A percentile compares a stretch with the other conserved stretches of the same genome.
These are phyloP conservation scores for Centaurea solstitialis DNA, from an alignment of 129 eudicot species.

Conservation along the genomic window DNA sequence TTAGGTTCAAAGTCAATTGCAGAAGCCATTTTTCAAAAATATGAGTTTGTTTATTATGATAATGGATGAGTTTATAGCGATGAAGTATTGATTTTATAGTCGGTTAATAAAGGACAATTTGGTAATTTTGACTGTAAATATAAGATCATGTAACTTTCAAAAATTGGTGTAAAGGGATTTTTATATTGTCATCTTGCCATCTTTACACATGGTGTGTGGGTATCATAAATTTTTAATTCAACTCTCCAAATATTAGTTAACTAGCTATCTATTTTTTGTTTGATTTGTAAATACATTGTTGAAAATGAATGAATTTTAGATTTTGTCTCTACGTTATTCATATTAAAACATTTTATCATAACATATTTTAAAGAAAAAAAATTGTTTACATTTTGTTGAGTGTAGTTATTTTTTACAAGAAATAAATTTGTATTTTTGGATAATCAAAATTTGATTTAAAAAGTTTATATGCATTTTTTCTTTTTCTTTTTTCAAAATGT, in stretches of 20 bases:
- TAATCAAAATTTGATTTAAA: not conserved
- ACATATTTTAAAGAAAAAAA: not conserved
- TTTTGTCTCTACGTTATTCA: too few relatives aligned
- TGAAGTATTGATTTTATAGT: not conserved
- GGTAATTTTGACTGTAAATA: not conserved
- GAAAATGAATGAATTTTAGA: too few relatives aligned
- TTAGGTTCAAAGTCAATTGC: not conserved
- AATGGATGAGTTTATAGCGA: not conserved
- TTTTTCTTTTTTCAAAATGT: not conserved
- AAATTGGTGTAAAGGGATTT: not conserved
- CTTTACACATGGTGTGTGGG: constrained; percentile 3
- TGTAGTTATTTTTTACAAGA: too few relatives aligned
- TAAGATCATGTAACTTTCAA: not conserved
- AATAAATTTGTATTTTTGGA: too few relatives aligned
- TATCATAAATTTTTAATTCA: not conserved
- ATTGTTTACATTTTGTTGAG: not conserved
- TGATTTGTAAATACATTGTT: not conserved
- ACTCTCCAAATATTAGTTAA: not conserved
- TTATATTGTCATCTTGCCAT: not conserved
- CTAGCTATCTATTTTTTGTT: not conserved
- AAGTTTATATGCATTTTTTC: too few relatives aligned
- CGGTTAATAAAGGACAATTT: not conserved
- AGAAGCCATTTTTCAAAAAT: not conserved
- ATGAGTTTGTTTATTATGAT: not conserved
- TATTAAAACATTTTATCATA: too few relatives aligned